phyloP scores from a whole-genome alignment of 768 basidiomycete genomes.

The Tulasnella sp. region DNA sequence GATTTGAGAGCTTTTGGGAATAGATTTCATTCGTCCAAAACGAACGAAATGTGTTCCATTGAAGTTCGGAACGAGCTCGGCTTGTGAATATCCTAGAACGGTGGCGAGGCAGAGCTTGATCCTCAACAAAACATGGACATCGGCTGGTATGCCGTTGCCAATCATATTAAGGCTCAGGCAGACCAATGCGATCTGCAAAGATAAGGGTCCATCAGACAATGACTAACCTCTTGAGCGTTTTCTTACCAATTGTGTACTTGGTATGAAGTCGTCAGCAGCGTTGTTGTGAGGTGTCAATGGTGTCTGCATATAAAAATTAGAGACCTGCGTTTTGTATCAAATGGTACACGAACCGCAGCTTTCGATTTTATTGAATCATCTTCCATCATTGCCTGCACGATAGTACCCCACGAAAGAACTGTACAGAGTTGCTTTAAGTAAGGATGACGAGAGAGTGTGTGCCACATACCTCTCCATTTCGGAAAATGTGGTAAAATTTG shows the following conservation, averaged over 20 bases:
- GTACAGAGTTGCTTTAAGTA: background rate
- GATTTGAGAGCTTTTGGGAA: slow-evolving; percentile 35
- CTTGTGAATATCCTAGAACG: slow-evolving; percentile 43
- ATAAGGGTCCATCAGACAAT: too few relatives aligned
- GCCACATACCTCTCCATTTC: slow-evolving; percentile 44
- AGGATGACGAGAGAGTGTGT: background rate
- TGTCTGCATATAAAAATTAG: too few relatives aligned
- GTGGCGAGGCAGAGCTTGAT: slow-evolving; percentile 39
- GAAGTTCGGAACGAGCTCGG: slow-evolving; percentile 34
- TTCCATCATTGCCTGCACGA: slow-evolving; percentile 46
- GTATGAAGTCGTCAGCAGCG: slow-evolving; percentile 18
- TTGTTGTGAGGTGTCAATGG: slow-evolving; percentile 32
- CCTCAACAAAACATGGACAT: slow-evolving; percentile 40
- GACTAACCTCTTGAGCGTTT: too few relatives aligned
- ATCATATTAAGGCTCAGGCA: slow-evolving; percentile 53
- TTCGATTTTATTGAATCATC: slow-evolving; percentile 37
- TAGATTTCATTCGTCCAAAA: slow-evolving; percentile 35
- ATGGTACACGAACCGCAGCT: too few relatives aligned
- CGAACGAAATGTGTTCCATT: slow-evolving; percentile 41
- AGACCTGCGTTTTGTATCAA: too few relatives aligned
- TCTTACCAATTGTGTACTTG: too few relatives aligned
- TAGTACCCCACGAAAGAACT: slow-evolving; percentile 55
- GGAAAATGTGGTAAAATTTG: slow-evolving; percentile 59
- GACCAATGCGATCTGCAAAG: slow-evolving; percentile 39
- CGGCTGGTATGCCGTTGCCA: slow-evolving; percentile 45